Percentiles rank a stretch among this genome's conserved stretches.
Conservation (phyloP, 768 basidiomycete genomes). For the Collybia mongolica region DNA sequence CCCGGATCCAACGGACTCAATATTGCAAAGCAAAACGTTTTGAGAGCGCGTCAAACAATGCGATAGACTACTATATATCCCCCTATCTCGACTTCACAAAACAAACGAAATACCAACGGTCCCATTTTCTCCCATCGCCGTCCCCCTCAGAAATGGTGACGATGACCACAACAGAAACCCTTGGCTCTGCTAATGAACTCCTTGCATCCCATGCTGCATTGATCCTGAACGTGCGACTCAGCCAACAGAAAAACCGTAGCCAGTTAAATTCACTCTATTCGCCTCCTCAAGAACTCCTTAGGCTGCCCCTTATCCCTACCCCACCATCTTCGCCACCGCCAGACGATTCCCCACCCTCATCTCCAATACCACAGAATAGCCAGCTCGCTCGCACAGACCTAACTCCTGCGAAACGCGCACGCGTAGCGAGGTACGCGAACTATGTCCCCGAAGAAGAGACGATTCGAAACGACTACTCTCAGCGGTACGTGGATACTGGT, state of each 20-base stretch:
- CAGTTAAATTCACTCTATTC: constrained; percentile 54
- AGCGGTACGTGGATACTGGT: constrained; percentile 86
- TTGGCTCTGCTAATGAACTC: constrained; percentile 62
- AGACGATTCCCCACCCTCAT: constrained; percentile 44
- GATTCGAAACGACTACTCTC: constrained; percentile 92
- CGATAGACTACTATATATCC: too few species aligned
- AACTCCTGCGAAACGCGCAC: constrained; percentile 72
- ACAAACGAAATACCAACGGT: too few species aligned
- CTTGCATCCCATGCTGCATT: constrained; percentile 62
- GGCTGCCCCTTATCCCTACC: constrained; percentile 57
- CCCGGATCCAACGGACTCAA: too few species aligned
- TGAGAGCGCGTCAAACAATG: too few species aligned
- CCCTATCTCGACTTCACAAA: too few species aligned
- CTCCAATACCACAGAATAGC: constrained; percentile 35
- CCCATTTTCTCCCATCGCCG: too few species aligned
- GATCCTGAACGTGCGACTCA: constrained; percentile 49
- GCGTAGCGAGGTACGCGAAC: constrained; percentile 68
- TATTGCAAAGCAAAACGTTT: too few species aligned
- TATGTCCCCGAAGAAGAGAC: constrained; percentile 95
- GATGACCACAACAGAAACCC: constrained; percentile 42
- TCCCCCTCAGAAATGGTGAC: too few species aligned
- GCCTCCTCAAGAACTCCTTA: constrained; percentile 54
- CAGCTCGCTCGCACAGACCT: constrained; percentile 36
- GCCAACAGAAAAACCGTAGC: constrained; percentile 57
- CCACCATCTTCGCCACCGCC: constrained; percentile 53